Conservation (phyloP, 2,329 filamentous ascomycete genomes). For the Monilinia polystroma region DNA sequence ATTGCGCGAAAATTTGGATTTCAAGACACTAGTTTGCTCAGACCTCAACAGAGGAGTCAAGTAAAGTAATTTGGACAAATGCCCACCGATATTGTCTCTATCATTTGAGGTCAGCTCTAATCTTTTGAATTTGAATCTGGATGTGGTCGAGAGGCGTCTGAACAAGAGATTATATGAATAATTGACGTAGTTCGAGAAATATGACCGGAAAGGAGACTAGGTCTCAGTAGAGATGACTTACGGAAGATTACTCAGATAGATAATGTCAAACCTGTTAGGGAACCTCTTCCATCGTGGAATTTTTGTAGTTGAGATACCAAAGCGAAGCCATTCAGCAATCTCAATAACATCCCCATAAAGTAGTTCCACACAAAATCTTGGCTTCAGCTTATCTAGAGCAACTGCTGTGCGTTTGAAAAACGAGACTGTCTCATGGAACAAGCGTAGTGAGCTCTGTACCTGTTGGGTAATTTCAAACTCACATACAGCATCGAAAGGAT, state of each 20-base stretch:
- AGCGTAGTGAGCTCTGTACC: conserved; percentile 9
- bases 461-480: conserved; percentile 13
- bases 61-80: conserved; percentile 25
- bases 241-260: conserved; percentile 31
- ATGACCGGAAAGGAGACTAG: neutral
- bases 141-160: neutral
- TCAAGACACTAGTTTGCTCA: neutral
- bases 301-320: conserved; percentile 11
- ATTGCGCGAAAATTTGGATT: conserved; percentile 26
- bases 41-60: conserved; percentile 20
- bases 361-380: conserved; percentile 26
- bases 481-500: conserved; percentile 24
- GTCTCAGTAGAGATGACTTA: conserved; percentile 9
- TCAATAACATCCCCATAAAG: conserved; percentile 27
- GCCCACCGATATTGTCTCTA: conserved; percentile 25
- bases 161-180: neutral
- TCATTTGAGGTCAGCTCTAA: neutral
- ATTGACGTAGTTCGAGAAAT: neutral
- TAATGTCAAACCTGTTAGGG: conserved; percentile 26
- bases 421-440: conserved; percentile 26
- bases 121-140: neutral
- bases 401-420: conserved; percentile 25
- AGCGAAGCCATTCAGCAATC: conserved; percentile 26
- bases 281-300: conserved; percentile 11
- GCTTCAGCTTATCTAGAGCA: conserved; percentile 23